Percentiles rank a stretch among this genome's conserved stretches.
These are phyloP conservation scores for Balakata baccata DNA, from an alignment of 345 rosid genomes.

Conservation along the genomic window DNA sequence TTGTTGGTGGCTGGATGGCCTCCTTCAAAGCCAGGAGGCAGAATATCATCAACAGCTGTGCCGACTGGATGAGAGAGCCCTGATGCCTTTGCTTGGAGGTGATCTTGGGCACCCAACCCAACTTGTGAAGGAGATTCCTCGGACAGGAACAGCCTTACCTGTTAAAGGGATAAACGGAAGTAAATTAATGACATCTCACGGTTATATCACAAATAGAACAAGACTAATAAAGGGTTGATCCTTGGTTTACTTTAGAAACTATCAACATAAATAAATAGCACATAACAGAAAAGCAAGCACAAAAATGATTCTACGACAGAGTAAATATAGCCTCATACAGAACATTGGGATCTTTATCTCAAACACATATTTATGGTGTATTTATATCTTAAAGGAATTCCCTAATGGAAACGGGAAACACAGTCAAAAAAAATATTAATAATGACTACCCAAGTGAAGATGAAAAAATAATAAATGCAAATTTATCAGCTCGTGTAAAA, in stretches of 20 bases:
- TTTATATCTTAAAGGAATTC: neutral
- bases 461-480: neutral
- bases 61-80: constrained; percentile 49
- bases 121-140: constrained; percentile 93
- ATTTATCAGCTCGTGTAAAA: neutral
- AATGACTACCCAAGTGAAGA: neutral
- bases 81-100: constrained; percentile 84
- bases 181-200: neutral
- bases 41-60: constrained; percentile 46
- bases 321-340: neutral
- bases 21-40: constrained; percentile 95
- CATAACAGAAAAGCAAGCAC: neutral
- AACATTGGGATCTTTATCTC: neutral
- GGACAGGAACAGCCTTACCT: constrained; percentile 75
- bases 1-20: constrained; percentile 44
- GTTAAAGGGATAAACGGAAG: constrained; percentile 20
- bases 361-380: neutral
- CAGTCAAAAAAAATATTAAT: constrained; percentile 3
- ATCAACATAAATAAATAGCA: constrained; percentile 11
- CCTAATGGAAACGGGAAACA: neutral
- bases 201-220: neutral
- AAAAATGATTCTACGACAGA: neutral
- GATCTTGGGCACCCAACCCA: constrained; percentile 75
- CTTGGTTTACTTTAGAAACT: constrained; percentile 2
- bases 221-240: neutral